phyloP scores from a whole-genome alignment of 2,329 filamentous ascomycete species.

The Fusarium nematophilum region DNA sequence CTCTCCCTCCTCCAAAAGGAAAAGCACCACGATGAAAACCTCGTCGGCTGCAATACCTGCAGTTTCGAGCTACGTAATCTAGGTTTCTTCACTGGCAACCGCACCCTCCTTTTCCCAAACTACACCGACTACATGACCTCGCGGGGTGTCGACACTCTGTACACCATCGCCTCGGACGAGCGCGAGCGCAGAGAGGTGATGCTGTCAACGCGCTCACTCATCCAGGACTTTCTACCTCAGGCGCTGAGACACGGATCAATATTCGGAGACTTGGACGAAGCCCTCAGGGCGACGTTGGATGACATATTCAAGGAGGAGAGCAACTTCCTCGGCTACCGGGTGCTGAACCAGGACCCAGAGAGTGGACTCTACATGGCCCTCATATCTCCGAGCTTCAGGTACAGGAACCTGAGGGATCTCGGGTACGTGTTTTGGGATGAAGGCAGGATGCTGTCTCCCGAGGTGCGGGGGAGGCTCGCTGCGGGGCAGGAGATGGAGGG shows the following conservation, averaged over 20 bases:
- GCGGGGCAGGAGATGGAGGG: no score
- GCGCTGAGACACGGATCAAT: background rate
- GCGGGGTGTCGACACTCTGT: conserved; percentile 1
- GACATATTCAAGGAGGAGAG: no score
- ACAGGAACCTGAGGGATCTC: background rate
- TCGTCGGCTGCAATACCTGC: background rate
- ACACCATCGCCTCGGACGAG: background rate
- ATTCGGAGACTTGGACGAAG: background rate
- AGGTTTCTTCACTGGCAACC: background rate
- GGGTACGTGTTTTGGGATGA: conserved; percentile 8
- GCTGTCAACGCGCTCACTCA: background rate
- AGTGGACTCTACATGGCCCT: background rate
- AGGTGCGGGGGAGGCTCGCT: background rate
- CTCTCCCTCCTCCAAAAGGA: background rate
- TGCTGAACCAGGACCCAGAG: background rate
- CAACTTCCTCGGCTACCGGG: background rate
- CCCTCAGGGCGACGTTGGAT: background rate
- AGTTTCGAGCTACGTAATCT: background rate
- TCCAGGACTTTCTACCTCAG: background rate
- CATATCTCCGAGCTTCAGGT: background rate
- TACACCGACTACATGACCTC: background rate
- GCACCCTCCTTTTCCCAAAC: background rate
- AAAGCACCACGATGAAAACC: background rate
- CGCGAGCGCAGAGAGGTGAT: background rate
- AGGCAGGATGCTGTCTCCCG: background rate